Evolutionary conservation across 2,329 filamentous ascomycete genomes (phyloP).

Genomic region (Trichoderma citrinoviride): DNA sequence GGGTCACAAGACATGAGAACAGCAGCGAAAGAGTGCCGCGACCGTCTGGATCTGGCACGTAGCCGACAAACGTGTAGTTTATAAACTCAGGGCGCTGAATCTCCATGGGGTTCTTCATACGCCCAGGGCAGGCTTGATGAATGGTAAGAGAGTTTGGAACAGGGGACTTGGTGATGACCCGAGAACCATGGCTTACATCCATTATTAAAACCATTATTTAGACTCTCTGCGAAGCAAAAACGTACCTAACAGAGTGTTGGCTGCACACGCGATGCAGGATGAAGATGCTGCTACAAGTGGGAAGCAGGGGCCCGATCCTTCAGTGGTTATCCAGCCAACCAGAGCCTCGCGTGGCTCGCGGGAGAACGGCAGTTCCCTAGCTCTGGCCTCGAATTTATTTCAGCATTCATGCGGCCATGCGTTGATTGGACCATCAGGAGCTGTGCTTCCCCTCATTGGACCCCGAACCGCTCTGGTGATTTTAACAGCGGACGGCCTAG

Average conservation of each 20-base stretch:
- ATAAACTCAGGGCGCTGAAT: not conserved
- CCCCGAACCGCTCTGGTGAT: not conserved
- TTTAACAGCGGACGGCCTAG: not conserved
- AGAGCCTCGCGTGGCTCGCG: not conserved
- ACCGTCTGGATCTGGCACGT: not conserved
- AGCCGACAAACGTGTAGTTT: not conserved
- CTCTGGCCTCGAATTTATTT: not conserved
- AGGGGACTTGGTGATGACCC: not conserved
- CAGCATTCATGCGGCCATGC: not conserved
- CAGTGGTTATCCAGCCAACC: not conserved
- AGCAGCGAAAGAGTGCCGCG: not conserved
- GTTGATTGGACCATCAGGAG: not conserved
- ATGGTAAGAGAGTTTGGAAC: not conserved
- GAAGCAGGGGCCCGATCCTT: not conserved
- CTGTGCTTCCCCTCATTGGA: not conserved
- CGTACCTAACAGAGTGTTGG: not conserved
- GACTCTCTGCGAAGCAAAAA: not conserved
- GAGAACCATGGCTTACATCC: no score
- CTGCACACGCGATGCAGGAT: not conserved
- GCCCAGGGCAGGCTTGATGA: not conserved
- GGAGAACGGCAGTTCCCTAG: not conserved
- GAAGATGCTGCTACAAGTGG: no score
- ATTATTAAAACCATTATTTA: no score
- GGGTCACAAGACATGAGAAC: not conserved
- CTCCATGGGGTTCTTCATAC: not conserved